Evolutionary conservation across 495 filamentous ascomycete species (phyloP), one percentile per base, ranked within the genome.

Genomic region (Annulohypoxylon nitens): DNA sequence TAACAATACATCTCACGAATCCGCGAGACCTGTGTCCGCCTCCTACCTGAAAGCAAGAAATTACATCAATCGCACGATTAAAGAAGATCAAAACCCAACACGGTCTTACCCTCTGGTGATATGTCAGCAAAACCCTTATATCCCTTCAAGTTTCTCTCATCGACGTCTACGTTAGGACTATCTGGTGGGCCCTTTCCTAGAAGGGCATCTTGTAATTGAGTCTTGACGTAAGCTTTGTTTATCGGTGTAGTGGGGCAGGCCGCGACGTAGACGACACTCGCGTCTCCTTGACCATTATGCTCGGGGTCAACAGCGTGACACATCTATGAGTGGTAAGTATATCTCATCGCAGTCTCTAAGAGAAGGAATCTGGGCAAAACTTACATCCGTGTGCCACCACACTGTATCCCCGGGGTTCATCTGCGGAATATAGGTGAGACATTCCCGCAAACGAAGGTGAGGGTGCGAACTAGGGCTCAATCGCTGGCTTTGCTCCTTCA

Each of bases 181-280:
- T 54, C 50, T 54, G 50, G 50, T 25, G 50, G 50, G 12, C 50
- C 50, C 50, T 54, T 54, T 10, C 50, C 50, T 7, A 30, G 9
- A 54, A 54, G 50, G 12, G 50, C 50, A 3, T 10, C 50, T 33
- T 54, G 11, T 8, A 54, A 25, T 33, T 54, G 50, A 14, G 25
- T 30, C 25, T 54, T 54, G 25, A 54, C 30, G n/a, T 54, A 54
- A n/a, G 23, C 50, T n/a, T 54, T 54, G 12, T 54, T 54, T 54
- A 54, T 33, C 4, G 50, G 10, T 33, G 50, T 54, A 11, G 50
- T 54, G 3, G 50, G 50, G 2, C 50, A 54, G 3, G 50, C 50
- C 11, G 50, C 50, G 3, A 54, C 50, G 25, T 54, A 54, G 25
- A 54, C 50, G 5, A 54, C 50, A 25, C 50, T 54, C 25, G 50